Percentiles rank a stretch among this genome's conserved stretches.
These are phyloP conservation scores for Chlorella sp. DNA, from an alignment of 139 green algal genomes.

Conservation along the genomic window DNA sequence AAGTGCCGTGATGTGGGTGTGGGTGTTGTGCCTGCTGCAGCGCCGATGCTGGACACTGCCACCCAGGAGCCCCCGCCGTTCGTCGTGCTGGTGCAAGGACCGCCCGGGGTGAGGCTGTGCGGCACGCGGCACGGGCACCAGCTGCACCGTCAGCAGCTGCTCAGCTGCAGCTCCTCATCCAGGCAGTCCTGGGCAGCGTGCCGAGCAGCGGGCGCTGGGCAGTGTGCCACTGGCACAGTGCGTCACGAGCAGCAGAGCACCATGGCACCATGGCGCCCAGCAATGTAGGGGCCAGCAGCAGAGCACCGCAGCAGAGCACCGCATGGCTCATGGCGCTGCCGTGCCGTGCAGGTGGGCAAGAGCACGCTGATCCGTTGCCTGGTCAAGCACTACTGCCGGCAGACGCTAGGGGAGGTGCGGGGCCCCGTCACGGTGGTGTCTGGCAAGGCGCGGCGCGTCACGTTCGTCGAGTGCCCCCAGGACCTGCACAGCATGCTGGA, in stretches of 20 bases:
- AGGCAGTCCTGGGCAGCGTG: background rate
- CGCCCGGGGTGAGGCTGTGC: conserved; percentile 60
- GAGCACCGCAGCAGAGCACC: background rate
- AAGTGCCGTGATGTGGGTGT: too few relatives aligned
- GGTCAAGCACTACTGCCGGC: conserved; percentile 95
- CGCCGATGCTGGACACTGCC: conserved; percentile 58
- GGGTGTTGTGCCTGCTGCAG: too few relatives aligned
- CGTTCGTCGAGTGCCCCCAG: conserved; percentile 88
- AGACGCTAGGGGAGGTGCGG: conserved; percentile 77
- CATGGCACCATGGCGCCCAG: background rate
- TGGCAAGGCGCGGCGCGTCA: conserved; percentile 88
- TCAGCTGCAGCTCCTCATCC: background rate
- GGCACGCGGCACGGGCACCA: too few relatives aligned
- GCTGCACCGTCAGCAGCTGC: too few relatives aligned
- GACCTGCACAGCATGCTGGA: conserved; percentile 85
- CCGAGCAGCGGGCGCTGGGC: too few relatives aligned
- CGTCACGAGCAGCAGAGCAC: too few relatives aligned
- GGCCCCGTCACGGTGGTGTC: conserved; percentile 86
- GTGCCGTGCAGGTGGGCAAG: conserved; percentile 73
- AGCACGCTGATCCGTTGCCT: conserved; percentile 88
- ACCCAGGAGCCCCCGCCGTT: conserved; percentile 84
- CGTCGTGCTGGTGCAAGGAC: conserved; percentile 93
- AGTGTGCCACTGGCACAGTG: too few relatives aligned
- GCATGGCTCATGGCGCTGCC: background rate
- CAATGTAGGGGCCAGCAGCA: background rate